Evolutionary conservation across 768 basidiomycete species (phyloP), one percentile per base, ranked within the genome.

Genomic region (Hysterangium stoloniferum): DNA sequence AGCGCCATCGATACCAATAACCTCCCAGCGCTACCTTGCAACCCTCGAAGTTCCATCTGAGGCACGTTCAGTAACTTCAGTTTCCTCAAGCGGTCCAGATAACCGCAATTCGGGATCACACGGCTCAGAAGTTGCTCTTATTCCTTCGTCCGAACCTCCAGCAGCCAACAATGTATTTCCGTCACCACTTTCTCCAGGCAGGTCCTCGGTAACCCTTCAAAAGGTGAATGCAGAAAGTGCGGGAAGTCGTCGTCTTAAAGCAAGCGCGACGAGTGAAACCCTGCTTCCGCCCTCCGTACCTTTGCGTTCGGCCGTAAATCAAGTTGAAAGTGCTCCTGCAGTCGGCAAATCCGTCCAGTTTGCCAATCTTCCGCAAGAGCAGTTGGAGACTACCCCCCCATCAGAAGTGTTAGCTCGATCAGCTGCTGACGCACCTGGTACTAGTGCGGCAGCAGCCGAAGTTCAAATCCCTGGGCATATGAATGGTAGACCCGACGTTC

Each of bases 371-470:
- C 24, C 50, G 19, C 24, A 56, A 45, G 9, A 52, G 54, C 17
- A 62, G 64, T 66, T 70, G 32, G 57, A 55, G 3, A 74, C 78
- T 1, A 81, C 67, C 0, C 69, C 82, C 22, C 86, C 88, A 0
- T 57, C 61, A 6, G 76, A 79, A 52, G 90, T 94, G 4, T 72
- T 95, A 24, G 70, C 76, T 27, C 71, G 90, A 44, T 71, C 73
- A 1, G 75, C 77, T 8, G 68, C 67, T 17, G 75, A 77, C 3
- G 70, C 83, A 1, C 73, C 74, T 4, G 76, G 68, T 11, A 84
- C 81, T 0, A 89, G 83, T 58, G 80, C 83, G 12, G 81, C 78
- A 36, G 80, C 82, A 1, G 74, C 72, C 13, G 52, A 54, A 2
- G 51, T 58, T 17, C 31, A 52, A 22, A 52, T 57, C 22, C 54